phyloP scores from a whole-genome alignment of 495 filamentous ascomycete species.

The Achaetomiella virescens region DNA sequence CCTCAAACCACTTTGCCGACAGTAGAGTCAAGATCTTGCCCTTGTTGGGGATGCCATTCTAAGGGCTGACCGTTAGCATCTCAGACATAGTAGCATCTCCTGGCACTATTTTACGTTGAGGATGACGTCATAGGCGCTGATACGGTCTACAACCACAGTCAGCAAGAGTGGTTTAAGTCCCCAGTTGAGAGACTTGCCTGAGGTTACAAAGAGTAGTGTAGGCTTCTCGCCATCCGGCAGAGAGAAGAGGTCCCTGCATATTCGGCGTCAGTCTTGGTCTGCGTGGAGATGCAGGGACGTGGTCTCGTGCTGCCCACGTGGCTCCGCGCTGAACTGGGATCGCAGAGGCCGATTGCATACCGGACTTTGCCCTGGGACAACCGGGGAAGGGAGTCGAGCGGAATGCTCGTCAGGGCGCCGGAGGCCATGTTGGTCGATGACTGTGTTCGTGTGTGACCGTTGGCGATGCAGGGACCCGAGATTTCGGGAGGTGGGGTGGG shows the following conservation, averaged over 20 bases:
- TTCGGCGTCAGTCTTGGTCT: neutral
- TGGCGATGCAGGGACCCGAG: neutral
- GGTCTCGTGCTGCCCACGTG: neutral
- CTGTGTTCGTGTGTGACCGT: neutral
- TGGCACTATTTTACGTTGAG: slow-evolving; percentile 46
- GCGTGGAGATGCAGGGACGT: neutral
- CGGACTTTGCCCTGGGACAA: slow-evolving; percentile 61
- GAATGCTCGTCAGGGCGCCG: slow-evolving; percentile 4
- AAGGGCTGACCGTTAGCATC: neutral
- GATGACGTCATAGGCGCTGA: slow-evolving; percentile 91
- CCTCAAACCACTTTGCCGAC: slow-evolving; percentile 77
- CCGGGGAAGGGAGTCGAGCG: slow-evolving; percentile 2
- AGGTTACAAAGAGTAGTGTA: slow-evolving; percentile 77
- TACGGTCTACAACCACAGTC: slow-evolving; percentile 57
- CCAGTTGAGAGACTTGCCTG: neutral
- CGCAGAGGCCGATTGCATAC: slow-evolving; percentile 34
- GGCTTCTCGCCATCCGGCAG: slow-evolving; percentile 68
- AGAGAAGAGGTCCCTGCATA: slow-evolving; percentile 9
- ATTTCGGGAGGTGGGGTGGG: too few relatives aligned
- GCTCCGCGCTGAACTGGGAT: neutral
- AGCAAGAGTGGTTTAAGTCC: neutral
- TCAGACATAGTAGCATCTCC: neutral
- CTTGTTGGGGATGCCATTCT: slow-evolving; percentile 79
- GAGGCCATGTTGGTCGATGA: slow-evolving; percentile 1
- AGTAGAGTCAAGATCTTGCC: slow-evolving; percentile 78